phyloP scores from a whole-genome alignment of 2,329 filamentous ascomycete genomes.

The Westerdykella ornata region DNA sequence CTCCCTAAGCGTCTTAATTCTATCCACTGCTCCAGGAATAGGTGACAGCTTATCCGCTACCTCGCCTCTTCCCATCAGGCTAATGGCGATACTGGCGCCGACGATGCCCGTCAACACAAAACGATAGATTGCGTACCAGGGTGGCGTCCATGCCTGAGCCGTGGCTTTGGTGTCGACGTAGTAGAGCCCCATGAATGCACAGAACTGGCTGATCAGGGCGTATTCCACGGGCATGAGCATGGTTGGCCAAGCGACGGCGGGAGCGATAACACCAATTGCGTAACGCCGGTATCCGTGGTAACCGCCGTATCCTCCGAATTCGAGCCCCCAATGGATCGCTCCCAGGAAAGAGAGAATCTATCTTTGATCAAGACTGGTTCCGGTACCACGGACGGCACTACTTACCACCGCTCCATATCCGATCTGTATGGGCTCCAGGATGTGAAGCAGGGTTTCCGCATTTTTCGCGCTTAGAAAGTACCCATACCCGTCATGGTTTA shows the following conservation, averaged over 20 bases:
- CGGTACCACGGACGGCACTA: conserved; percentile 10
- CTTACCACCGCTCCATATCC: conserved; percentile 80
- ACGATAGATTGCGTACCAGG: conserved; percentile 84
- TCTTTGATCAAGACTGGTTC: conserved; percentile 2
- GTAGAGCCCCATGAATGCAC: conserved; percentile 78
- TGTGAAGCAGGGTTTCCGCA: conserved; percentile 63
- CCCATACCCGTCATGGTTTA: conserved; percentile 62
- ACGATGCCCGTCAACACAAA: conserved; percentile 90
- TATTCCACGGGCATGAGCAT: conserved; percentile 77
- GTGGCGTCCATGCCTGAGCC: conserved; percentile 67
- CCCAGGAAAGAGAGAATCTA: conserved; percentile 90
- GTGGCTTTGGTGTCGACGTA: conserved; percentile 73
- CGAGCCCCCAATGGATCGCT: conserved; percentile 88
- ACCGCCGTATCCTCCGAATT: conserved; percentile 65
- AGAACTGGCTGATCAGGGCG: conserved; percentile 78
- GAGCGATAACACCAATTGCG: conserved; percentile 71
- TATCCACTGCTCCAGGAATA: conserved; percentile 40
- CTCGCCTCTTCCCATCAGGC: conserved; percentile 74
- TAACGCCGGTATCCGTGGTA: conserved; percentile 72
- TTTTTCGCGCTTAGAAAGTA: conserved; percentile 63
- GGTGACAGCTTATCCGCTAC: conserved; percentile 51
- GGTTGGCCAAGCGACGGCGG: conserved; percentile 83
- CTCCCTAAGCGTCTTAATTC: conserved; percentile 45
- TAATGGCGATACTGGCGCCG: conserved; percentile 72
- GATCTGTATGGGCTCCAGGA: conserved; percentile 80